Evolutionary conservation across 495 filamentous ascomycete genomes (phyloP), one percentile per base, ranked within the genome.

Genomic region (Podospora comata): DNA sequence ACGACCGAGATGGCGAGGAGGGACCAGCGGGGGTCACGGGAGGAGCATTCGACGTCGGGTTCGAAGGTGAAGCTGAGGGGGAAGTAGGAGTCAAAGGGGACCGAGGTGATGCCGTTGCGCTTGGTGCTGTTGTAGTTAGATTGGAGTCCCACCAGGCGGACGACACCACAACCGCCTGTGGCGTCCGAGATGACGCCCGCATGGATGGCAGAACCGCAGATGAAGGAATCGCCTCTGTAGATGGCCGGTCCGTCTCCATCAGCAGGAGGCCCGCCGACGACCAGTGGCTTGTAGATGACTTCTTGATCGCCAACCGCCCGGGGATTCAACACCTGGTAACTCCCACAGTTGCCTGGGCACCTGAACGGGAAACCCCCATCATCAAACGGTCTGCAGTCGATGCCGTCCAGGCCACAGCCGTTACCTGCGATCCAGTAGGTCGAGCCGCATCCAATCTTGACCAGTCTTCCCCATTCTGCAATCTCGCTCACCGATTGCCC

Each of bases 191-290:
- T 85, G 60, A 91, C 71, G 19, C 92, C 92, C 0, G 89, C 84
- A 74, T 96, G 92, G 53, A 96, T 90, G 6, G 92, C 92, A 13
- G 92, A 81, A 59, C 88, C 87, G 74, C 92, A 96, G 65, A 95
- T 86, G 71, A 92, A 92, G 20, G 92, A 94, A 73, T 96, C 92
- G 1, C 89, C 90, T 2, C 92, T 87, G 74, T 96, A 96, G 19
- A 90, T 74, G 0, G 84, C 79, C 60, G 84, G 61, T 18, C 74
- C 74, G 13, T 78, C 76, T 53, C 76, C 67, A 3, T 79, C 77
- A n/a, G 80, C 77, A 5, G 84, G 75, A 5, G 91, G 88, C 0
- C 91, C 92, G 28, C 93, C 93, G 44, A 96, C 84, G 0, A 97
- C 88, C 59, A 94, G 81, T 0, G 87, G 84, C 65, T 81, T 79